phyloP scores from a whole-genome alignment of 495 filamentous ascomycete genomes.

The Aspergillus heteromorphus region DNA sequence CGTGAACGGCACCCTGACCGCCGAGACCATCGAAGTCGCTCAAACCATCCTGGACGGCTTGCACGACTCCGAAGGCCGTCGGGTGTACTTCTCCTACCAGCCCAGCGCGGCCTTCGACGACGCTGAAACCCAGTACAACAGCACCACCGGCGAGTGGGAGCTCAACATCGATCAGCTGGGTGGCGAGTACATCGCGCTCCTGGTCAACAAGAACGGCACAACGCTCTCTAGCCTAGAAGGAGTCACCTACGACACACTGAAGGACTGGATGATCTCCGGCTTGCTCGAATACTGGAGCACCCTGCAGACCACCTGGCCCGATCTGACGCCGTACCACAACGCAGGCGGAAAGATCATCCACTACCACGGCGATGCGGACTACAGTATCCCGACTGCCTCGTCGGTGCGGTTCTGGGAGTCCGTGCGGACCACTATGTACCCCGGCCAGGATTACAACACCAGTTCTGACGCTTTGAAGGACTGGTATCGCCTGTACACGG shows the following conservation, averaged over 20 bases:
- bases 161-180: conserved; percentile 31
- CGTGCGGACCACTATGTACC: conserved; percentile 47
- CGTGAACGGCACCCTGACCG: conserved; percentile 41
- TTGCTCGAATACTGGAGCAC: conserved; percentile 13
- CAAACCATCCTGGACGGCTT: conserved; percentile 39
- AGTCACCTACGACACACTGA: conserved; percentile 45
- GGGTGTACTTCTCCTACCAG: conserved; percentile 44
- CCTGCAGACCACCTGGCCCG: conserved; percentile 37
- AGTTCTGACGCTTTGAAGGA: conserved; percentile 35
- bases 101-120: conserved; percentile 37
- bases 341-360: conserved; percentile 49
- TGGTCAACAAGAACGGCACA: conserved; percentile 12
- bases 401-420: conserved; percentile 47
- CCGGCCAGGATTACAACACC: conserved; percentile 28
- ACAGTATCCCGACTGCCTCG: conserved; percentile 40
- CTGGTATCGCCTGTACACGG: conserved; percentile 48
- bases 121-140: conserved; percentile 38
- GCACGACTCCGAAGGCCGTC: conserved; percentile 35
- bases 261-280: conserved; percentile 37
- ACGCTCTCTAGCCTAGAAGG: conserved; percentile 31
- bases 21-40: conserved; percentile 33
- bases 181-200: conserved; percentile 18
- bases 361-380: conserved; percentile 49
- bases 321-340: conserved; percentile 37
- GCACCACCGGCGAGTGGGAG: conserved; percentile 31